A percentile compares a stretch with the other conserved stretches of the same genome.
Conservation (phyloP, 106 monocot species). For the Allium cepa region DNA sequence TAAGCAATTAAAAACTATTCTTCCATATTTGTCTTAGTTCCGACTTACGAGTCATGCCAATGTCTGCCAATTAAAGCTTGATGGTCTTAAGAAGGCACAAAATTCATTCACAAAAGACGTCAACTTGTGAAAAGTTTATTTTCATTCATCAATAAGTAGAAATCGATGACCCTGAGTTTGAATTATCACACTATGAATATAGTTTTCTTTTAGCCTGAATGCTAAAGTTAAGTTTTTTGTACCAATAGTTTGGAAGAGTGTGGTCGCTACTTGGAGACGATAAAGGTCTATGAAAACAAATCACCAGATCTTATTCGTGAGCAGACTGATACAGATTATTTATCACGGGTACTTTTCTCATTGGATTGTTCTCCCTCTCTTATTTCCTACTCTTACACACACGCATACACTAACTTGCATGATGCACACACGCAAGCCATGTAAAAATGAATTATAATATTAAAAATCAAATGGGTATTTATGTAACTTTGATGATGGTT, state of each 20-base stretch:
- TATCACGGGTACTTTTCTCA: conserved; percentile 61
- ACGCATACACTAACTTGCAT: no score
- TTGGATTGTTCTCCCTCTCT: not conserved
- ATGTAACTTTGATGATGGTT: no score
- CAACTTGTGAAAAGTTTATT: no score
- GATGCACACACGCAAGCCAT: no score
- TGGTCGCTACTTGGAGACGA: conserved; percentile 95
- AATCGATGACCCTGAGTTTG: not conserved
- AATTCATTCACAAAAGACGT: no score
- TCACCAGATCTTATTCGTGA: conserved; percentile 90
- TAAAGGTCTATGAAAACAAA: conserved; percentile 97
- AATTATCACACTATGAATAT: not conserved
- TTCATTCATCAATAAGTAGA: not conserved
- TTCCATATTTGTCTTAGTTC: no score
- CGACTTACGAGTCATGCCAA: no score
- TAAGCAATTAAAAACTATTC: no score
- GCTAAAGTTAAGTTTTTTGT: conserved; percentile 2
- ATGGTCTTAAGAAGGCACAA: no score
- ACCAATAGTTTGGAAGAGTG: conserved; percentile 83
- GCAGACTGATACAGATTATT: conserved; percentile 75
- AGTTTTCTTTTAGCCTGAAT: not conserved
- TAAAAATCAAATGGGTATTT: no score
- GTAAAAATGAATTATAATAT: no score
- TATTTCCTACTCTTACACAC: not conserved
- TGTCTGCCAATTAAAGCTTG: no score